A percentile compares a stretch with the other conserved stretches of the same genome.
These are phyloP conservation scores for Phanerodontia chrysosporium DNA, from an alignment of 768 basidiomycete genomes.

Conservation along the genomic window DNA sequence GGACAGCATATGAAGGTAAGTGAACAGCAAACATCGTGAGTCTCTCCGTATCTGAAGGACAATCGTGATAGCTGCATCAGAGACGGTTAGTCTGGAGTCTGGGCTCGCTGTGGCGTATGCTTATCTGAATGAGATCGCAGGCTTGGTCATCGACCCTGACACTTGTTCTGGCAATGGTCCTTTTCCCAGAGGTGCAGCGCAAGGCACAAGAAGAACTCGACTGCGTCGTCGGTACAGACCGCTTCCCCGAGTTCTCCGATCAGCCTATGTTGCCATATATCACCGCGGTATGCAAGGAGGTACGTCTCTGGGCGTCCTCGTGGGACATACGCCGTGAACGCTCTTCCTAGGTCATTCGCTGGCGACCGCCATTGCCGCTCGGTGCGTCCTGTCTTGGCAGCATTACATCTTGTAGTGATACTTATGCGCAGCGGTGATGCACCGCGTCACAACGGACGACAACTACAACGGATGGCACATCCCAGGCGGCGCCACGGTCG, in stretches of 20 bases:
- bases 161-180: slow-evolving; percentile 15
- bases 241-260: slow-evolving; percentile 15
- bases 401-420: neutral
- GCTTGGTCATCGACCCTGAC: neutral
- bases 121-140: neutral
- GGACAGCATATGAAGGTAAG: slow-evolving; percentile 9
- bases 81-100: neutral
- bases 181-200: slow-evolving; percentile 9
- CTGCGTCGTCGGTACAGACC: slow-evolving; percentile 12
- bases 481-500: slow-evolving; percentile 25
- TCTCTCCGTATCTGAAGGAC: neutral
- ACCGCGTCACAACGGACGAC: slow-evolving; percentile 26
- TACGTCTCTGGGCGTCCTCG: neutral
- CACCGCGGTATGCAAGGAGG: slow-evolving; percentile 7
- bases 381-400: slow-evolving; percentile 24
- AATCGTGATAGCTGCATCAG: neutral
- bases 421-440: slow-evolving; percentile 6
- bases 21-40: neutral
- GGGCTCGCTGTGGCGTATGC: too few species aligned
- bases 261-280: slow-evolving; percentile 12
- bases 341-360: slow-evolving; percentile 10
- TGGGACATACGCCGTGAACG: neutral
- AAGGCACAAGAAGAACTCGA: slow-evolving; percentile 16
- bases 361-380: slow-evolving; percentile 15
- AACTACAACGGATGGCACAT: slow-evolving; percentile 28